These are phyloP conservation scores for Polyporus arcularius DNA, from an alignment of 768 basidiomycete genomes.

Conservation along the genomic window DNA sequence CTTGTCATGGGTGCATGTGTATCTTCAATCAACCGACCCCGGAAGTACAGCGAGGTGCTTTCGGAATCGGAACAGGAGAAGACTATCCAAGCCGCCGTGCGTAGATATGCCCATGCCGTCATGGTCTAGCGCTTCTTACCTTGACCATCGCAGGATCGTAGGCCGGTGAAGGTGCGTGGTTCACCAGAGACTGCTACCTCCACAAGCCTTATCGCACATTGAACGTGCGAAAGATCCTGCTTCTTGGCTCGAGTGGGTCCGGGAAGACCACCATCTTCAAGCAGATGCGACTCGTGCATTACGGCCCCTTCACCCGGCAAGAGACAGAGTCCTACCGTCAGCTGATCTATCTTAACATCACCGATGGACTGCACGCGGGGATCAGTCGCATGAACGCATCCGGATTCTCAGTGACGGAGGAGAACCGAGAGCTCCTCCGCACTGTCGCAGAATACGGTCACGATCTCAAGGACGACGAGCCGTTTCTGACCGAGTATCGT, in stretches of 20 bases:
- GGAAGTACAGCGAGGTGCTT: too few species aligned
- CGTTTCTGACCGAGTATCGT: constrained; percentile 69
- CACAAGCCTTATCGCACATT: too few species aligned
- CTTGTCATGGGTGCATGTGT: too few species aligned
- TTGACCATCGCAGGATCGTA: too few species aligned
- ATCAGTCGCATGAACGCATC: constrained; percentile 89
- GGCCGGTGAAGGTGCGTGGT: too few species aligned
- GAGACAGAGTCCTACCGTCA: constrained; percentile 90
- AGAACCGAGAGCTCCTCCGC: constrained; percentile 56
- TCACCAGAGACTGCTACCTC: too few species aligned
- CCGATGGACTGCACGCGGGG: constrained; percentile 77
- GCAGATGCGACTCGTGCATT: constrained; percentile 97
- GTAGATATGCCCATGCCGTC: too few species aligned
- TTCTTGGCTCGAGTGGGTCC: constrained; percentile 90
- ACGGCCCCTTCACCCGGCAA: constrained; percentile 71
- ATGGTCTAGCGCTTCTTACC: too few species aligned
- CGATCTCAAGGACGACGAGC: constrained; percentile 76
- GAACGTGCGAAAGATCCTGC: constrained; percentile 56
- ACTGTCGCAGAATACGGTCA: constrained; percentile 59
- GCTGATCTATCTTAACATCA: constrained; percentile 88
- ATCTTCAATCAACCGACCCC: too few species aligned
- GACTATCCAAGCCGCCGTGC: too few species aligned
- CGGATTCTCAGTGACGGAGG: constrained; percentile 67
- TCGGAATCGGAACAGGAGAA: too few species aligned
- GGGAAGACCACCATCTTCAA: constrained; percentile 94